Conservation (phyloP, 2,329 filamentous ascomycete species). For the Rhexocercosporidium sp. region DNA sequence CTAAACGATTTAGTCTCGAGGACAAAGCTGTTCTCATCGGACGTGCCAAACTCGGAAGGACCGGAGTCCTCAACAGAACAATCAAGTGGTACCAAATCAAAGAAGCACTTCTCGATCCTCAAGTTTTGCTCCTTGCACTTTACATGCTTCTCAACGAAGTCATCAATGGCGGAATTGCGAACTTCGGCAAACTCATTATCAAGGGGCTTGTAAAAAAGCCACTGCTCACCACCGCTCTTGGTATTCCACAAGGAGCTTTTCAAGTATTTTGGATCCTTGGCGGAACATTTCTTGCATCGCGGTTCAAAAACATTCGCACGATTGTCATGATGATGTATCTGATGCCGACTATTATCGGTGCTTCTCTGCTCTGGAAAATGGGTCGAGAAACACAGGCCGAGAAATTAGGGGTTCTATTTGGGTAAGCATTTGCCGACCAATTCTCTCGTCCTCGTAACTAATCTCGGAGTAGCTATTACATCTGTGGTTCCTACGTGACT, state of each 20-base stretch:
- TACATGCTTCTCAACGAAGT: conserved; percentile 57
- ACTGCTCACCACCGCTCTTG: conserved; percentile 55
- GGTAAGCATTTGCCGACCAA: conserved; percentile 8
- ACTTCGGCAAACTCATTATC: conserved; percentile 61
- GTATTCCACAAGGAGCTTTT: conserved; percentile 59
- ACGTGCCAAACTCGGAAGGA: conserved; percentile 43
- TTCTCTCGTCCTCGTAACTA: background rate
- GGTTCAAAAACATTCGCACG: conserved; percentile 56
- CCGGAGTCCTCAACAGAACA: conserved; percentile 51
- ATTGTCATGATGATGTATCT: conserved; percentile 41
- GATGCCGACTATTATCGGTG: conserved; percentile 41
- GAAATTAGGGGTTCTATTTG: conserved; percentile 41
- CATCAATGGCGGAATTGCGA: conserved; percentile 58
- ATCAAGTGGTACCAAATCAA: conserved; percentile 55
- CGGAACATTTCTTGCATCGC: conserved; percentile 57
- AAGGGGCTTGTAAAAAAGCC: conserved; percentile 52
- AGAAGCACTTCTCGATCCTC: conserved; percentile 51
- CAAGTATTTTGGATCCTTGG: conserved; percentile 59
- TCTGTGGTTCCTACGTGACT: conserved; percentile 52
- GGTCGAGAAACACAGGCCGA: conserved; percentile 27
- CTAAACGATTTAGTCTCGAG: conserved; percentile 48
- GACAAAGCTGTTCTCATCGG: conserved; percentile 51
- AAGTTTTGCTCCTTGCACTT: conserved; percentile 51
- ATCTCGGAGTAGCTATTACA: conserved; percentile 32
- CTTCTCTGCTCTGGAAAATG: conserved; percentile 40